These are phyloP conservation scores for Podospora fimiseda DNA, from an alignment of 495 filamentous ascomycete species.

Conservation along the genomic window DNA sequence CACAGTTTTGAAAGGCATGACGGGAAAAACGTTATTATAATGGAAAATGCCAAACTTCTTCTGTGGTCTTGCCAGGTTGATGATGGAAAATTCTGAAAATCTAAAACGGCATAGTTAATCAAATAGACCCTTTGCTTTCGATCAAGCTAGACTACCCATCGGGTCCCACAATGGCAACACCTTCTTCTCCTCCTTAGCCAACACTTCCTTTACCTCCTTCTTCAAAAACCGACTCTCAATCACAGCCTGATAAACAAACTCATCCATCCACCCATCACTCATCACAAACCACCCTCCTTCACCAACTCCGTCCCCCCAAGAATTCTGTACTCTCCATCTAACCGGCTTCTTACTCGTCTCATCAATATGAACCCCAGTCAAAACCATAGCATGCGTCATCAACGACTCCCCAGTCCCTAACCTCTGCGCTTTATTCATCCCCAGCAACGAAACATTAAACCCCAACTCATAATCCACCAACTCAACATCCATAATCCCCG, in stretches of 20 bases:
- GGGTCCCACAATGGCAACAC: constrained; percentile 81
- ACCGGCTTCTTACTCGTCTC: constrained; percentile 52
- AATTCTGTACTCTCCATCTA: constrained; percentile 81
- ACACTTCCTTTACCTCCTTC: constrained; percentile 59
- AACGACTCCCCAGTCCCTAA: constrained; percentile 62
- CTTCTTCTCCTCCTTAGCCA: constrained; percentile 60
- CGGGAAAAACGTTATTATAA: too few relatives aligned
- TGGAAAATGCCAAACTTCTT: too few relatives aligned
- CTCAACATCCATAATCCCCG: constrained; percentile 71
- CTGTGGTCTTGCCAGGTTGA: too few relatives aligned
- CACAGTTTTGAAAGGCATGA: too few relatives aligned
- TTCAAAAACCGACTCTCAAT: constrained; percentile 65
- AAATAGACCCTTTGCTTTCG: too few relatives aligned
- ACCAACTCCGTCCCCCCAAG: constrained; percentile 63
- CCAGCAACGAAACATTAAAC: constrained; percentile 61
- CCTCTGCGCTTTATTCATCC: constrained; percentile 65
- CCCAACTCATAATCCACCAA: constrained; percentile 71
- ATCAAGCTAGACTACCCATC: constrained; percentile 72
- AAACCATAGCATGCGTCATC: constrained; percentile 90
- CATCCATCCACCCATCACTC: constrained; percentile 77
- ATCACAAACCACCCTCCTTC: constrained; percentile 80
- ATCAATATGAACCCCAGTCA: constrained; percentile 74
- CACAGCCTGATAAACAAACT: constrained; percentile 85
- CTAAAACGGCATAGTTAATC: too few relatives aligned
- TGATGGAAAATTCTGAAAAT: too few relatives aligned